Evolutionary conservation across 495 filamentous ascomycete genomes (phyloP).

Genomic region (Penicillium macrosclerotiorum): DNA sequence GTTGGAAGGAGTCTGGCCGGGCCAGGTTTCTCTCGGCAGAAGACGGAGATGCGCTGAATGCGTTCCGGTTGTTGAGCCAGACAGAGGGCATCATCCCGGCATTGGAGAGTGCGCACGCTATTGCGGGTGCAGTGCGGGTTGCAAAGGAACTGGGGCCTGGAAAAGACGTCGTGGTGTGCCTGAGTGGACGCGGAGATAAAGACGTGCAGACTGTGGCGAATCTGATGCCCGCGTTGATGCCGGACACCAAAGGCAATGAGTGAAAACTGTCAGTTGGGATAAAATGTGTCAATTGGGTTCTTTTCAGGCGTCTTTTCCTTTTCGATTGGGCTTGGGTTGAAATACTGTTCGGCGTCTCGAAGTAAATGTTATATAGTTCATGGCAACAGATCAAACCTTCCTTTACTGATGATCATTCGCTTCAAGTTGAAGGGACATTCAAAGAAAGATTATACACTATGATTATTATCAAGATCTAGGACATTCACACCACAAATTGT

Average conservation of each 20-base stretch:
- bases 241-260: background rate
- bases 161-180: slow-evolving; percentile 84
- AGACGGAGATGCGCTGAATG: slow-evolving; percentile 80
- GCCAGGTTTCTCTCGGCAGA: slow-evolving; percentile 87
- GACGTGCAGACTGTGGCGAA: slow-evolving; percentile 97
- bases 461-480: no score
- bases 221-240: slow-evolving; percentile 59
- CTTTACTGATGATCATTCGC: no score
- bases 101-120: slow-evolving; percentile 74
- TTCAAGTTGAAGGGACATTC: no score
- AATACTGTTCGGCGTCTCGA: no score
- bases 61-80: slow-evolving; percentile 69
- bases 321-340: no score
- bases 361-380: no score
- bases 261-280: no score
- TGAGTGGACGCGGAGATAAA: slow-evolving; percentile 90
- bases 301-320: no score
- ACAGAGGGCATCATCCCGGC: slow-evolving; percentile 6
- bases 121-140: slow-evolving; percentile 82
- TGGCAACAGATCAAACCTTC: no score
- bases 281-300: no score
- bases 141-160: slow-evolving; percentile 84
- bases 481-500: no score
- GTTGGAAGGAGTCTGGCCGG: slow-evolving; percentile 82
- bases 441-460: no score